These are phyloP conservation scores for Lunasporangiospora selenospora DNA, from an alignment of 192 early-diverging fungal species.

Conservation along the genomic window DNA sequence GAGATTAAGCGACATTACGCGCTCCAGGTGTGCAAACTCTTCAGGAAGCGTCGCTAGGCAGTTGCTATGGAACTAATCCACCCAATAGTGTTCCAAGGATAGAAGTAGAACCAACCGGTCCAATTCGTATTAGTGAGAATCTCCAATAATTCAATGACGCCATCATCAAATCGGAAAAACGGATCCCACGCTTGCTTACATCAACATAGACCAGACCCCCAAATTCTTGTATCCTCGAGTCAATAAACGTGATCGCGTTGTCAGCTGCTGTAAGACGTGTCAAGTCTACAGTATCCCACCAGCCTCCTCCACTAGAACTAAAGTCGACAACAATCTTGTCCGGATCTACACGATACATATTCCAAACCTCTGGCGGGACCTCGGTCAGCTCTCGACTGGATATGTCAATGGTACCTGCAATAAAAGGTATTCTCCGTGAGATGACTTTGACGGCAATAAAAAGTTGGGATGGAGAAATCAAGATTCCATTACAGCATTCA, in stretches of 20 bases:
- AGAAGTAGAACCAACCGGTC: no score
- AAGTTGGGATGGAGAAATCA: no score
- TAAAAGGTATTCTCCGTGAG: no score
- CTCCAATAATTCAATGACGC: no score
- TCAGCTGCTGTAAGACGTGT: slow-evolving; percentile 58
- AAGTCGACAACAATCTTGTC: slow-evolving; percentile 57
- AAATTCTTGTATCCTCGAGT: slow-evolving; percentile 60
- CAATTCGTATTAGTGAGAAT: no score
- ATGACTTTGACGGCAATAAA: no score
- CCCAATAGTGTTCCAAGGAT: background rate
- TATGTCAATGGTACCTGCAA: slow-evolving; percentile 55
- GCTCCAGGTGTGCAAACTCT: slow-evolving; percentile 37
- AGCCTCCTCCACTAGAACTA: slow-evolving; percentile 42
- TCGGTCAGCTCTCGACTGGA: slow-evolving; percentile 53
- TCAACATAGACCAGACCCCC: slow-evolving; percentile 50
- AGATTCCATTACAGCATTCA: no score
- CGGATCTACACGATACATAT: slow-evolving; percentile 64
- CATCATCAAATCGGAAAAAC: background rate
- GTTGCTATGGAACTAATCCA: slow-evolving; percentile 55
- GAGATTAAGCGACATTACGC: slow-evolving; percentile 49
- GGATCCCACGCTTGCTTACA: slow-evolving; percentile 38
- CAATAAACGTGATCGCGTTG: slow-evolving; percentile 54
- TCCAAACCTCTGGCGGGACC: slow-evolving; percentile 59
- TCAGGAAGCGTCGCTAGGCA: slow-evolving; percentile 49
- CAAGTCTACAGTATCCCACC: slow-evolving; percentile 62